Evolutionary conservation across 345 rosid genomes (phyloP), one percentile per base, ranked within the genome.

Genomic region (Atalantia buxifolia): DNA sequence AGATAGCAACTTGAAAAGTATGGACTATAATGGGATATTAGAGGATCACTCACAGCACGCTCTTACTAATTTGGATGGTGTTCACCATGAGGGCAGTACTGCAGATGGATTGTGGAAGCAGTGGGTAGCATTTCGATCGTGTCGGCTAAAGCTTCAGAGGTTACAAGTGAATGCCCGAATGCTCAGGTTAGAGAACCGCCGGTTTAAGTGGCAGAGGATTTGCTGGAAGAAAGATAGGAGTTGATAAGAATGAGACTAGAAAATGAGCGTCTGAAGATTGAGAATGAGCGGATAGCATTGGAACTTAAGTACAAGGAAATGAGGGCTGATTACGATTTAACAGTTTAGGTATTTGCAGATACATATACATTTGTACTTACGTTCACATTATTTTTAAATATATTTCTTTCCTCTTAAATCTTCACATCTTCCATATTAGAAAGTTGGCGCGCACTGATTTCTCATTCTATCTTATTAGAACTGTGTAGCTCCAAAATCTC

Each of bases 201-300:
- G 50, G 53, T 55, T 78, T 8, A 66, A 74, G 62, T 74, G 77
- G 86, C 65, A 72, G 68, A 31, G 14, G 33, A 40, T 33, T 22
- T 70, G 72, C 75, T 61, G 42, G 80, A 75, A 75, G 63, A 66
- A 72, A n/a, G 80, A 81, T 48, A 9, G 71, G 72, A 81, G 68
- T 30, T 81, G 76, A 76, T 71, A 27, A 84, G 67, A 71, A 75
- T 81, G 82, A 81, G 69, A 65, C 38, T 84, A 76, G 82, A 38
- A 61, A 84, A 84, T 71, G 76, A 81, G 71, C 18, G 53, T 74
- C 59, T 84, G 80, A 81, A 75, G 71, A 60, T 75, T 48, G 80
- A 69, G 61, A 84, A 84, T 10, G 65, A 81, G 48, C 25, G 30
- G 12, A 67, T 75, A 36, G 68, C 27, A 13, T 8, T 71, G 45